Base-by-base conservation (phyloP, 2,329 filamentous ascomycete genomes). In the Penicillium sp. region DNA sequence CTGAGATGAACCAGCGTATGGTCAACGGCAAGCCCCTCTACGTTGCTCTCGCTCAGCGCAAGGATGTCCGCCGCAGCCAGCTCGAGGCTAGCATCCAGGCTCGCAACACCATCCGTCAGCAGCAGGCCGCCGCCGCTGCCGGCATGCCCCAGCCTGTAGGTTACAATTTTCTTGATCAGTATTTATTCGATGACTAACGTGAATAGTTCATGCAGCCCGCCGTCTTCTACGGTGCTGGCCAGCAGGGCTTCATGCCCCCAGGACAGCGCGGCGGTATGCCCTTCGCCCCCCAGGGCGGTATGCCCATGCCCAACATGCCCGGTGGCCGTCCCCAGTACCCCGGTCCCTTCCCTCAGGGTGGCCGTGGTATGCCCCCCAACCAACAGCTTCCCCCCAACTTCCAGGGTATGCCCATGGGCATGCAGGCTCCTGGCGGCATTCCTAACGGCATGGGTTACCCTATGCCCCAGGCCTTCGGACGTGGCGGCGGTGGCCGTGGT, bases 1-100 rank as follows among this genome's bases (percentile, higher is more conserved):
- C 92, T 59, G 94, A 99, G 79, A 97, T 97, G 91, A 99, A 99
- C 84, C 93, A 97, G 84, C 92, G 94, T 78, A 99, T 99, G 94
- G 84, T 97, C 67, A 89, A 92, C 76, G 85, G 85, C 81, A 99
- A 99, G 87, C 94, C 94, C 56, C 84, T 99, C 59, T 99, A 99
- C 74, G 94, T 99, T 70, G 94, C 94, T 69, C 86, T 99, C 64
- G 94, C 94, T 63, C 94, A 99, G 84, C 93, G 94, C 80, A 99
- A 99, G 87, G 94, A 99, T 79, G 93, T 99, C 71, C 92, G 94
- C 79, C 96, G 97, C 86, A 96, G 87, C 82, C 94, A 97, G 83
- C 90, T 99, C 68, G 94, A 99, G 83, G 93, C 93, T 70, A 97
- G 91, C 79, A 99, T 99, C 78, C 94, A 97, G 82, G 93, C 94